Base-by-base conservation (phyloP, 805 yeast genomes). In the Metschnikowia lochheadii region DNA sequence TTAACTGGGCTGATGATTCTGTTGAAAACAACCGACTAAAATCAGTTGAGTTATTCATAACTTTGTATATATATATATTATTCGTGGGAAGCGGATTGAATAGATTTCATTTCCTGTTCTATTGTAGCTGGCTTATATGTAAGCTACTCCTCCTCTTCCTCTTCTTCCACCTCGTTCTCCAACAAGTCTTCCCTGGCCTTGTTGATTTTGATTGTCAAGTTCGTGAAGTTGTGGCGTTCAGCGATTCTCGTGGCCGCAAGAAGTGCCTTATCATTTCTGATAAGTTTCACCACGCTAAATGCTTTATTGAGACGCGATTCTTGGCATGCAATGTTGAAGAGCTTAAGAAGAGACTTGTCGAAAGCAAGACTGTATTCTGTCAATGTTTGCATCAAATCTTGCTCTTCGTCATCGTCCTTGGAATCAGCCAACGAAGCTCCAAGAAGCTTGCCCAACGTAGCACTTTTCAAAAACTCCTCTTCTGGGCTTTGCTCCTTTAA, bases 181-280 rank as follows among this genome's bases (percentile, higher is more conserved):
- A 65, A 56, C 49, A 73, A 61, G 5, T 62, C 68, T 49, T 73
- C 76, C 51, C 77, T 62, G 26, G 73, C 61, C 55, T 64, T 64
- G 26, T 67, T 67, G 48, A 74, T 69, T 53, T 70, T 70, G 36
- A 54, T 59, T 6, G 74, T 73, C 51, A 74, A 65, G 37, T 66
- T 69, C 14, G 59, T 50, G 46, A 64, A 71, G 49, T 67, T 72
- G 56, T 70, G 66, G 51, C 96, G 78, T 61, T 87, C 87, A 0
- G 96, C 89, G 49, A 92, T 87, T 67, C 86, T 86, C 13, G 81
- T 73, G 1, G 97, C 96, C 0, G 97, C 97, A 49, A 77, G 78
- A 54, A 91, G 70, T 2, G 96, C 95, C 57, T 85, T 83, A 54
- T 87, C 92, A 56, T 83, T 85, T 57, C 82, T 81, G 58, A 92